Evolutionary conservation across 371 early-diverging fungal species (phyloP).

Genomic region (Lichtheimia corymbifera): DNA sequence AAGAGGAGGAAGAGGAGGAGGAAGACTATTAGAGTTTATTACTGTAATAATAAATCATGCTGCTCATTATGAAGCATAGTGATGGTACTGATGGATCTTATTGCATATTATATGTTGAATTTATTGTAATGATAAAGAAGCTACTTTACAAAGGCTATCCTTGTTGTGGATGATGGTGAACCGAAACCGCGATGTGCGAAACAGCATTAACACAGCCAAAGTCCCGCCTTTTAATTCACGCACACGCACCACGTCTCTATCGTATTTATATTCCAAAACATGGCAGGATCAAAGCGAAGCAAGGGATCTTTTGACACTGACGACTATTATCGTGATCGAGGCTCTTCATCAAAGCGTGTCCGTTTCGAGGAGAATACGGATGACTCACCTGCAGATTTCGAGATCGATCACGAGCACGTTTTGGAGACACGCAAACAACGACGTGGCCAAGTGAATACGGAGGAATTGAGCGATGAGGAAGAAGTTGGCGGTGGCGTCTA

Average conservation of each 20-base stretch:
- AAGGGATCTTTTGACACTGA: slow-evolving; percentile 30
- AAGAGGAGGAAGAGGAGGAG: slow-evolving; percentile 14
- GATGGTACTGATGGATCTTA: neutral
- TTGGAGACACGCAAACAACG: slow-evolving; percentile 52
- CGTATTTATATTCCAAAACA: neutral
- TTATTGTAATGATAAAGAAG: too few species aligned
- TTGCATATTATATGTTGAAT: too few species aligned
- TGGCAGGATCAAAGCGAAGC: slow-evolving; percentile 23
- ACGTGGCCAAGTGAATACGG: slow-evolving; percentile 53
- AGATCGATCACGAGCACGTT: slow-evolving; percentile 49
- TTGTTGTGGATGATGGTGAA: too few species aligned
- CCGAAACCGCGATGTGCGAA: too few species aligned
- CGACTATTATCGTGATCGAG: slow-evolving; percentile 14
- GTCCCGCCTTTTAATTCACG: too few species aligned
- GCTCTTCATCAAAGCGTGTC: slow-evolving; percentile 34
- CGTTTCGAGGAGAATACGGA: slow-evolving; percentile 29
- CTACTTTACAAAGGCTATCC: too few species aligned
- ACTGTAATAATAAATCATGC: neutral
- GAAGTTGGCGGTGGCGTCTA: slow-evolving; percentile 53
- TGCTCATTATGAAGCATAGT: neutral
- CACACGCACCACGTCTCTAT: too few species aligned
- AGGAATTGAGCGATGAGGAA: slow-evolving; percentile 59
- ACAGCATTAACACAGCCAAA: too few species aligned
- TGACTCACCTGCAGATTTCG: slow-evolving; percentile 27
- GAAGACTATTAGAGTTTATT: slow-evolving; percentile 7